Evolutionary conservation across 371 early-diverging fungal species (phyloP).

Genomic region (Actinomortierella ambigua): DNA sequence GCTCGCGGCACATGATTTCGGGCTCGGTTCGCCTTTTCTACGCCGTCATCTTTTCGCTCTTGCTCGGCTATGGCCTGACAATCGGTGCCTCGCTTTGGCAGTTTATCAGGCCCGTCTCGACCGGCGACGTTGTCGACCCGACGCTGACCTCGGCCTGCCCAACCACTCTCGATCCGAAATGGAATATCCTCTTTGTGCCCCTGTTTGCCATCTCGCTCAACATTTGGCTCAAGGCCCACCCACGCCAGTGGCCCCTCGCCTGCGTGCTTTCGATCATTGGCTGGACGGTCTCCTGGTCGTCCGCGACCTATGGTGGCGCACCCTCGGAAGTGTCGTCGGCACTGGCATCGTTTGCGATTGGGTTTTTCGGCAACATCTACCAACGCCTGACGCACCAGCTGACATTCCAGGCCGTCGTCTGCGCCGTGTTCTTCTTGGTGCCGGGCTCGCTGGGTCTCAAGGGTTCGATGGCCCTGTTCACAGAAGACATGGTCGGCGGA

Average conservation of each 20-base stretch:
- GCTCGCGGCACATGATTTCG: constrained; percentile 80
- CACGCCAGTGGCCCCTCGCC: constrained; percentile 46
- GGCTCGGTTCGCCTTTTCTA: constrained; percentile 83
- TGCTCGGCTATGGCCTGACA: constrained; percentile 76
- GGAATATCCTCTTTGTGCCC: constrained; percentile 44
- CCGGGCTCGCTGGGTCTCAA: constrained; percentile 61
- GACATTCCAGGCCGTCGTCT: constrained; percentile 61
- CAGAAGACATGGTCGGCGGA: constrained; percentile 53
- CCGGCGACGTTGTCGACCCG: constrained; percentile 48
- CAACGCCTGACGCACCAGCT: constrained; percentile 58
- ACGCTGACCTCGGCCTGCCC: constrained; percentile 7
- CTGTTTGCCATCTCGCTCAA: constrained; percentile 46
- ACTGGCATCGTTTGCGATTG: constrained; percentile 61
- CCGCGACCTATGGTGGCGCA: constrained; percentile 21
- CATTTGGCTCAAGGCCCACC: constrained; percentile 48
- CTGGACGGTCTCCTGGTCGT: constrained; percentile 21
- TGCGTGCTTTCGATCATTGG: constrained; percentile 36
- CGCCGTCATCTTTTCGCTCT: constrained; percentile 74
- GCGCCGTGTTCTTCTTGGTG: constrained; percentile 64
- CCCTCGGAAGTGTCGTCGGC: constrained; percentile 51
- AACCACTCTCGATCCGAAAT: constrained; percentile 17
- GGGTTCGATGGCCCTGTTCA: constrained; percentile 40
- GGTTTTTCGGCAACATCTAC: constrained; percentile 58
- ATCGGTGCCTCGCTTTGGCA: constrained; percentile 62
- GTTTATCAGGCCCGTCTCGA: constrained; percentile 10